Evolutionary conservation across 2,329 filamentous ascomycete species (phyloP).

Genomic region (Cladophialophora chaetospira): DNA sequence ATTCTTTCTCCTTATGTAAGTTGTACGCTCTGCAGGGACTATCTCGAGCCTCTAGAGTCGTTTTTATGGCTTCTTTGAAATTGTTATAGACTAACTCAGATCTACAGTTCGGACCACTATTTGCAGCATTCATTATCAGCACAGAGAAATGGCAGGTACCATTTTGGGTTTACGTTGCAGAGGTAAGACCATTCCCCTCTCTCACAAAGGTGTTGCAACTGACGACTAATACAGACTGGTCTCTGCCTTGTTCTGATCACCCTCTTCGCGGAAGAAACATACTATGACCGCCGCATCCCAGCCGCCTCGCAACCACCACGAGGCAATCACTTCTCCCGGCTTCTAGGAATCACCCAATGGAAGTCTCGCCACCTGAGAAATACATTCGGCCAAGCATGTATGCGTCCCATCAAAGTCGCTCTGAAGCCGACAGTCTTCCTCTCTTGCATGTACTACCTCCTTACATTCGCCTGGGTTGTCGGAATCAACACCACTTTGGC

Average conservation of each 20-base stretch:
- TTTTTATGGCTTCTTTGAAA: too few species aligned
- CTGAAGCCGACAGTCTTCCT: constrained; percentile 44
- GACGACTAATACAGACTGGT: constrained; percentile 23
- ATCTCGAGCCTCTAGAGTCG: too few species aligned
- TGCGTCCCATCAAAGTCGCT: constrained; percentile 42
- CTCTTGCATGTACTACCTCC: constrained; percentile 42
- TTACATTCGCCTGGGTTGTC: constrained; percentile 47
- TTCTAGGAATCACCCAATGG: constrained; percentile 36
- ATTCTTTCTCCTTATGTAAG: constrained; percentile 38
- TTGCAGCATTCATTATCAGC: constrained; percentile 42
- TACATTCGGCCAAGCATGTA: constrained; percentile 39
- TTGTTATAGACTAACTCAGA: too few species aligned
- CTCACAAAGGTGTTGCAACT: neutral
- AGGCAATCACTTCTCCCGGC: constrained; percentile 34
- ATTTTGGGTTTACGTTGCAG: constrained; percentile 41
- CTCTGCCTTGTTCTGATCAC: constrained; percentile 39
- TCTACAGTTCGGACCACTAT: constrained; percentile 33
- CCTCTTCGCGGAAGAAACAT: constrained; percentile 43
- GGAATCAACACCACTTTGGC: constrained; percentile 60
- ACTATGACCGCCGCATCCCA: constrained; percentile 40
- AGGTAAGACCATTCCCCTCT: constrained; percentile 19
- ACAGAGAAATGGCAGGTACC: constrained; percentile 41
- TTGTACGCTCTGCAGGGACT: too few species aligned
- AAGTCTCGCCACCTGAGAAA: constrained; percentile 36
- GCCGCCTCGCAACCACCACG: constrained; percentile 29